These are phyloP conservation scores for Candida neerlandica DNA, from an alignment of 1,139 yeast species.

Conservation along the genomic window DNA sequence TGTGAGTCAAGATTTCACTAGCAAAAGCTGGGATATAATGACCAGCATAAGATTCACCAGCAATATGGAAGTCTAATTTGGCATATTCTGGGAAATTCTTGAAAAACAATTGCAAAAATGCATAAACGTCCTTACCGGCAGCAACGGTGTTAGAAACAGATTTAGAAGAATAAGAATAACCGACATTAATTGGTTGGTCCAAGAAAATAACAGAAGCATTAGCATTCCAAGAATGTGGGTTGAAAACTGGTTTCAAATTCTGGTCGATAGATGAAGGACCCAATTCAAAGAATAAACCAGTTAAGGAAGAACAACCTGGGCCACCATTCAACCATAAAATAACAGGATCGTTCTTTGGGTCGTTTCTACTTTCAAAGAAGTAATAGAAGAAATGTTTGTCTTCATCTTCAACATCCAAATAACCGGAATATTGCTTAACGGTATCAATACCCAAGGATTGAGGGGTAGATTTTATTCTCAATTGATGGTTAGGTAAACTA, in stretches of 20 bases:
- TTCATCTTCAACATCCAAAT: conserved; percentile 79
- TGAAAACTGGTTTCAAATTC: conserved; percentile 37
- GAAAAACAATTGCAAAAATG: conserved; percentile 87
- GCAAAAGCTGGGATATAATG: conserved; percentile 96
- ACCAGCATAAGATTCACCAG: conserved; percentile 99
- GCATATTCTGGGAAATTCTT: conserved; percentile 86
- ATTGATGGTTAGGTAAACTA: conserved; percentile 54
- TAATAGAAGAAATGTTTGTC: conserved; percentile 69
- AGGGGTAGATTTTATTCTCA: conserved; percentile 65
- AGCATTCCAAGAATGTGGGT: conserved; percentile 47
- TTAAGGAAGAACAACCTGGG: conserved; percentile 48
- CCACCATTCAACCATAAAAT: conserved; percentile 52
- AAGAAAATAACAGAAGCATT: conserved; percentile 49
- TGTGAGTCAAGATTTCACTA: conserved; percentile 76
- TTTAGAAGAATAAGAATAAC: conserved; percentile 75
- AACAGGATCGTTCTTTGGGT: conserved; percentile 46
- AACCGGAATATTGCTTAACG: conserved; percentile 84
- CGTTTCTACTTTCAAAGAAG: conserved; percentile 49
- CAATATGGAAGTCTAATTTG: conserved; percentile 76
- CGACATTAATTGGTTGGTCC: conserved; percentile 57
- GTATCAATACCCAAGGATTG: conserved; percentile 70
- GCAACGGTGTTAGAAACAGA: conserved; percentile 76
- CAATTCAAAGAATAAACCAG: conserved; percentile 47
- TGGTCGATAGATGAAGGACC: conserved; percentile 44
- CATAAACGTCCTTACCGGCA: conserved; percentile 92